Evolutionary conservation across 1,284 basidiomycete species (phyloP).

Genomic region (Gomphus bonarii): DNA sequence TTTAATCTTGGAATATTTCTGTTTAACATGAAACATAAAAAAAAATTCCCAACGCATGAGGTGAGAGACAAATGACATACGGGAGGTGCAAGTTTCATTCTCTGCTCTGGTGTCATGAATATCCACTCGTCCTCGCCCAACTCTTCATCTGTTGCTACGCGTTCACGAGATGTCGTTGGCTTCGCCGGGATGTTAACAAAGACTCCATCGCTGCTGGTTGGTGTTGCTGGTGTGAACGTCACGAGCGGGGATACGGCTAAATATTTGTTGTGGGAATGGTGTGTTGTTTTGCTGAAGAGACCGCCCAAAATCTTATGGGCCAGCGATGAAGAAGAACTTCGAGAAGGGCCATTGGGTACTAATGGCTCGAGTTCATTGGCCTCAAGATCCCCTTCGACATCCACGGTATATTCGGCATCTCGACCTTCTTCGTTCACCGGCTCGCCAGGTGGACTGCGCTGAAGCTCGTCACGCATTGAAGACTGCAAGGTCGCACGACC

Average conservation of each 20-base stretch:
- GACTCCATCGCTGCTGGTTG: slow-evolving; percentile 7
- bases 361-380: not conserved
- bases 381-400: not conserved
- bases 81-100: slow-evolving; percentile 9
- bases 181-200: slow-evolving; percentile 10
- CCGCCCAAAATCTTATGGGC: not conserved
- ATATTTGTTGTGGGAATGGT: not conserved
- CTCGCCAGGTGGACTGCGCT: not conserved
- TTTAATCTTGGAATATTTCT: slow-evolving; percentile 11
- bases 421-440: not conserved
- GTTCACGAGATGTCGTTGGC: slow-evolving; percentile 3
- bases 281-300: not conserved
- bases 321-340: not conserved
- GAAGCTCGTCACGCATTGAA: not conserved
- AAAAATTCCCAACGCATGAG: not conserved
- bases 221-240: not conserved
- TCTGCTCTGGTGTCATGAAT: slow-evolving; percentile 12
- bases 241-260: not conserved
- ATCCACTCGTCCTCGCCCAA: slow-evolving; percentile 11
- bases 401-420: not conserved
- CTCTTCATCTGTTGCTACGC: not conserved
- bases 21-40: not conserved
- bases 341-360: not conserved
- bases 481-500: not conserved
- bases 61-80: not conserved